Evolutionary conservation across 2,329 filamentous ascomycete genomes (phyloP).

Genomic region (Microsporum ferrugineum): DNA sequence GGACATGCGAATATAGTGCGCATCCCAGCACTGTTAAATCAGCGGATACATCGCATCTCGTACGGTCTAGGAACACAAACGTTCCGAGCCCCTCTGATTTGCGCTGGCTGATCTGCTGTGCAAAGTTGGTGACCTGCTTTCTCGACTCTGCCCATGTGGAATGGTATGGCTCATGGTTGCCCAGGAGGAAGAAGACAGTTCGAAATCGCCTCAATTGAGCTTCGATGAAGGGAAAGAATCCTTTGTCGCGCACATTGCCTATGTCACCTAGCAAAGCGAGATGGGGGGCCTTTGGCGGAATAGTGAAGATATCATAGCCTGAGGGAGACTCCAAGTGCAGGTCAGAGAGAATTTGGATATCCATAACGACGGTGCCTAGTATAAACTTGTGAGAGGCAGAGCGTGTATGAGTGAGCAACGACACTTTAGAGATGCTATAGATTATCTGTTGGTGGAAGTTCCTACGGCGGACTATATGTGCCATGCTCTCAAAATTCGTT

Average conservation of each 20-base stretch:
- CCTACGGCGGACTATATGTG: no score
- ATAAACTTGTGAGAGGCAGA: neutral
- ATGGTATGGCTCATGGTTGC: slow-evolving; percentile 48
- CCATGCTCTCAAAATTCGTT: no score
- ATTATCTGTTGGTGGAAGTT: no score
- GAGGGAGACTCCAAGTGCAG: slow-evolving; percentile 44
- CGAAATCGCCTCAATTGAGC: slow-evolving; percentile 40
- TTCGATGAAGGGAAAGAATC: slow-evolving; percentile 39
- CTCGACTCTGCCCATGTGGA: slow-evolving; percentile 21
- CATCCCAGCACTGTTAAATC: slow-evolving; percentile 36
- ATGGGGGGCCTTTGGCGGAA: slow-evolving; percentile 38
- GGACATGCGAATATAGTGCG: slow-evolving; percentile 42
- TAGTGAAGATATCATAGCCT: slow-evolving; percentile 42
- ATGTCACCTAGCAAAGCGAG: slow-evolving; percentile 49
- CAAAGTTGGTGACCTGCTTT: slow-evolving; percentile 18
- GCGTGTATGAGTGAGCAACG: no score
- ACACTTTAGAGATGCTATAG: no score
- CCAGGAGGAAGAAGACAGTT: slow-evolving; percentile 42
- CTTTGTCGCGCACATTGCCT: slow-evolving; percentile 36
- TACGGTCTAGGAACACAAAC: slow-evolving; percentile 34
- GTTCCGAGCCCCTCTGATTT: slow-evolving; percentile 16
- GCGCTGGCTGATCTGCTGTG: slow-evolving; percentile 14
- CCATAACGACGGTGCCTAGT: neutral
- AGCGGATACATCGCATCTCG: slow-evolving; percentile 28
- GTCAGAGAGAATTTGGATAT: slow-evolving; percentile 41